Evolutionary conservation across 2,329 filamentous ascomycete species (phyloP).

Genomic region (Boeremia lycopersici): DNA sequence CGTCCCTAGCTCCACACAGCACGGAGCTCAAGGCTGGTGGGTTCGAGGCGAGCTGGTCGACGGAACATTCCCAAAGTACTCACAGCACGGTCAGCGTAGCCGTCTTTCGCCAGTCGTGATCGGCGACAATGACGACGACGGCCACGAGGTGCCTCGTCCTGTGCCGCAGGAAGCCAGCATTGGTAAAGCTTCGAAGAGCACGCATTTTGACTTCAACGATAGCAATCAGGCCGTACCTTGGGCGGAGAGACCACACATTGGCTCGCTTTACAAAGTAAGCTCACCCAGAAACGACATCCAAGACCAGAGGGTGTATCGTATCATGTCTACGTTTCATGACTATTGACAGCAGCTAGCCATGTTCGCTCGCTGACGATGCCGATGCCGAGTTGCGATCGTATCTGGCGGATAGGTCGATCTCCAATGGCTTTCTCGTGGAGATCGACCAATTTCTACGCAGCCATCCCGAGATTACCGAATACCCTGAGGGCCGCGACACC

Average conservation of each 20-base stretch:
- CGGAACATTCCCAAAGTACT: neutral
- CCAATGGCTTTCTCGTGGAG: constrained; percentile 29
- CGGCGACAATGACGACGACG: neutral
- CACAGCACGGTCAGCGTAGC: neutral
- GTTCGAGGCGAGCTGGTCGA: constrained; percentile 5
- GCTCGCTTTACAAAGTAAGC: constrained; percentile 1
- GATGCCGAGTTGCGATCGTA: constrained; percentile 27
- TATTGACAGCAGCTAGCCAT: constrained; percentile 16
- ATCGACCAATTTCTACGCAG: constrained; percentile 31
- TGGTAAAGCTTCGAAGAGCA: neutral
- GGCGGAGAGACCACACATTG: neutral
- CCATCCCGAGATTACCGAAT: constrained; percentile 28
- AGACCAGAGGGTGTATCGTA: neutral
- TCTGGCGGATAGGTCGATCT: constrained; percentile 23
- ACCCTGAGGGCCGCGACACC: constrained; percentile 16
- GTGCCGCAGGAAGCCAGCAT: neutral
- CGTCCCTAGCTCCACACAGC: neutral
- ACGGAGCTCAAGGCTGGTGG: constrained; percentile 2
- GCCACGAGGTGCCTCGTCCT: constrained; percentile 10
- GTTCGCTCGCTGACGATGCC: constrained; percentile 18
- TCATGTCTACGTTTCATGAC: neutral
- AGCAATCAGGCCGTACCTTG: constrained; percentile 20
- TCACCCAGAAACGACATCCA: neutral
- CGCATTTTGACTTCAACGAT: constrained; percentile 27
- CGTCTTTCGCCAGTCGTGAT: neutral